phyloP scores from a whole-genome alignment of 2,329 filamentous ascomycete species.

The Pseudogymnoascus sp. region DNA sequence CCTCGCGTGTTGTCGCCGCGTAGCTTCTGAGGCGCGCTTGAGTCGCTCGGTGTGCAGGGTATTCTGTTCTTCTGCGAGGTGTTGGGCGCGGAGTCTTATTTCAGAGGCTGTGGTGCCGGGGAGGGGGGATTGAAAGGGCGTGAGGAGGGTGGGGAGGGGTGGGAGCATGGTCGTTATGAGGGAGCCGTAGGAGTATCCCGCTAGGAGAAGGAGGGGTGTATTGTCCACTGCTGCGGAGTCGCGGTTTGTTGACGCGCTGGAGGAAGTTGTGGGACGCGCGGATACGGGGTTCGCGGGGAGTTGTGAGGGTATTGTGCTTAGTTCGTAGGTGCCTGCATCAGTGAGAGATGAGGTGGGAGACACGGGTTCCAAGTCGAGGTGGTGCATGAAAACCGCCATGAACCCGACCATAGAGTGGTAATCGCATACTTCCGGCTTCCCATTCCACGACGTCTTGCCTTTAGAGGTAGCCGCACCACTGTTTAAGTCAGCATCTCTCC shows the following conservation, averaged over 20 bases:
- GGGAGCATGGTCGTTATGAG: conserved; percentile 71
- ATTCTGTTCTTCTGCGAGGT: conserved; percentile 57
- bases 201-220: conserved; percentile 48
- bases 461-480: conserved; percentile 72
- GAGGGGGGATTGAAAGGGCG: conserved; percentile 47
- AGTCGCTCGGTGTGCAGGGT: conserved; percentile 12
- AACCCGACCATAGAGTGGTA: conserved; percentile 80
- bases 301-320: conserved; percentile 24
- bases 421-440: conserved; percentile 71
- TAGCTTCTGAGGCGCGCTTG: conserved; percentile 10
- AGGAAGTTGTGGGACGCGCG: not conserved
- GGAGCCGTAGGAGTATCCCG: conserved; percentile 87
- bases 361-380: conserved; percentile 3
- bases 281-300: not conserved
- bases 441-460: conserved; percentile 81
- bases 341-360: conserved; percentile 13
- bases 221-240: not conserved
- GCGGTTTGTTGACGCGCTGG: not conserved
- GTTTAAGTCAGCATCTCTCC: conserved; percentile 10
- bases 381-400: conserved; percentile 63
- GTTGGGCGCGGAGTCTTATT: conserved; percentile 62
- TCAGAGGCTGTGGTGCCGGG: conserved; percentile 56
- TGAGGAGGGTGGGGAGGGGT: conserved; percentile 46
- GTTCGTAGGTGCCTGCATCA: conserved; percentile 17
- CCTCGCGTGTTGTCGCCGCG: conserved; percentile 18